Conservation (phyloP, 495 filamentous ascomycete species). For the Evansstolkia leycettana region DNA sequence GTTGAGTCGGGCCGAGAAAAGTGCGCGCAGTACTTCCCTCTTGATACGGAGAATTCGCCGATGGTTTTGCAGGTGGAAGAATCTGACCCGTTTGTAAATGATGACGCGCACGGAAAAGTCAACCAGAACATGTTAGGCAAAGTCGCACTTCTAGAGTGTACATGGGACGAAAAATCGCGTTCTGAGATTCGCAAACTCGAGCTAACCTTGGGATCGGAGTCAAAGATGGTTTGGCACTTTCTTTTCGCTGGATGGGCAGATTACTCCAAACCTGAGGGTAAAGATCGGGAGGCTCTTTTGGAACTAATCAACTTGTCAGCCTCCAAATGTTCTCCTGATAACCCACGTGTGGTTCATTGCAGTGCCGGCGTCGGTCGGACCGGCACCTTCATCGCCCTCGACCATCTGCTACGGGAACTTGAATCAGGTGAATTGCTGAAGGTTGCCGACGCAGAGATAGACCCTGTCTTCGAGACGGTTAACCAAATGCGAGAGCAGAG, state of each 20-base stretch:
- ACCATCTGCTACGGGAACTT: constrained; percentile 75
- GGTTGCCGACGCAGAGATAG: constrained; percentile 28
- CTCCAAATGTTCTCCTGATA: constrained; percentile 52
- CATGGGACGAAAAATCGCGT: constrained; percentile 32
- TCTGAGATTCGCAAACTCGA: constrained; percentile 45
- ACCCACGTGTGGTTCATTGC: constrained; percentile 85
- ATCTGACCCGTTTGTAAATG: constrained; percentile 15
- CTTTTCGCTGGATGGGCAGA: constrained; percentile 93
- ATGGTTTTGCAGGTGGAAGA: constrained; percentile 50
- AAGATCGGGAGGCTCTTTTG: constrained; percentile 67
- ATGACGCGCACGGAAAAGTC: constrained; percentile 11
- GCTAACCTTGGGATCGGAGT: constrained; percentile 42
- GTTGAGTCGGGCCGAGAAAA: constrained; percentile 75
- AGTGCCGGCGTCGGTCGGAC: constrained; percentile 89
- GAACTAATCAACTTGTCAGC: constrained; percentile 65
- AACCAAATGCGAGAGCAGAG: constrained; percentile 76
- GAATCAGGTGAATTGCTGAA: constrained; percentile 56
- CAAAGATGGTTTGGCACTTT: constrained; percentile 75
- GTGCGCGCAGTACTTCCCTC: constrained; percentile 83
- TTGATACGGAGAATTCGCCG: constrained; percentile 38
- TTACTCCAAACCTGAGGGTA: constrained; percentile 72
- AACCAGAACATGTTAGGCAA: constrained; percentile 16
- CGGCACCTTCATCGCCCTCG: constrained; percentile 91
- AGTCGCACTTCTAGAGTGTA: constrained; percentile 37
- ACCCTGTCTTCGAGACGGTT: constrained; percentile 62